A percentile compares a stretch with the other conserved stretches of the same genome.
phyloP scores from a whole-genome alignment of 768 basidiomycete genomes.

The Hericium coralloides region DNA sequence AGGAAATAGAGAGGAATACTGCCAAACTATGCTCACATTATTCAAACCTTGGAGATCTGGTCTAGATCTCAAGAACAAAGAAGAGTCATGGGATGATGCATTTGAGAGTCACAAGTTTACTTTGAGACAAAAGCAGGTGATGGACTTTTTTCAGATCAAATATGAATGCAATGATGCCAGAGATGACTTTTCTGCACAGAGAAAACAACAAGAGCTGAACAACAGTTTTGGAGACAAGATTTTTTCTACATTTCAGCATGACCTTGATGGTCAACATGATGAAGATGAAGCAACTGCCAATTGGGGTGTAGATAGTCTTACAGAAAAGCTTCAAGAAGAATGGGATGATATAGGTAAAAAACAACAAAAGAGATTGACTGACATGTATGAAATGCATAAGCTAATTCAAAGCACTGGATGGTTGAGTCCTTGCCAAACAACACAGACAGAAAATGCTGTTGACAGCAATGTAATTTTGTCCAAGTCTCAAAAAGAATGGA shows the following conservation, averaged over 20 bases:
- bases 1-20: constrained; percentile 13
- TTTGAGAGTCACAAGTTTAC: constrained; percentile 15
- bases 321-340: not conserved
- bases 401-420: not conserved
- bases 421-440: not conserved
- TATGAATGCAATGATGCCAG: constrained; percentile 29
- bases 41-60: constrained; percentile 9
- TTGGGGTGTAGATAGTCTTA: not conserved
- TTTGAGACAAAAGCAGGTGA: constrained; percentile 9
- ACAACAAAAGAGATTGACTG: not conserved
- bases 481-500: not conserved
- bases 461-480: not conserved
- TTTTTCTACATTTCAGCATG: not conserved
- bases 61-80: not conserved
- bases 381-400: not conserved
- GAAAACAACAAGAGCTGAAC: not conserved
- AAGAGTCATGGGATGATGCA: constrained; percentile 17
- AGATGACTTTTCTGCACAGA: constrained; percentile 23
- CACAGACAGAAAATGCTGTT: not conserved
- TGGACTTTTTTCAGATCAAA: constrained; percentile 23
- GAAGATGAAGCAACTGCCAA: not conserved
- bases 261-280: not conserved
- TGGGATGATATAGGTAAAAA: not conserved
- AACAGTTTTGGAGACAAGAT: not conserved
- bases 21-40: constrained; percentile 9